Base-by-base conservation (phyloP, 2,329 filamentous ascomycete species). In the Alternaria arbusti region DNA sequence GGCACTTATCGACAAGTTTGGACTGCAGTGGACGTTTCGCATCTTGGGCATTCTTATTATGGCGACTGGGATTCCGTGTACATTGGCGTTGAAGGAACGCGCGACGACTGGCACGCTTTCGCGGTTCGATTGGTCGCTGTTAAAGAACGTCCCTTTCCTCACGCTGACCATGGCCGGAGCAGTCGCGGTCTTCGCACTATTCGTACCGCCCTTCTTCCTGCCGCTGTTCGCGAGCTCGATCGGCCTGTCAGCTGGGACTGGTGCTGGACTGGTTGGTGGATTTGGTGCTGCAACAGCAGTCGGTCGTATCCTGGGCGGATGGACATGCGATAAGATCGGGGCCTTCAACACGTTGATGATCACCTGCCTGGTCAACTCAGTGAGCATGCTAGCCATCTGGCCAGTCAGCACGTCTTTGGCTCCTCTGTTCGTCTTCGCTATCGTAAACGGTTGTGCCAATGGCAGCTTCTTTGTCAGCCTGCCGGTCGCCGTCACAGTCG, bases 351-450 rank as follows among this genome's bases (percentile, higher is more conserved):
- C 67, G 17, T 70, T 78, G n/a, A 61, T 76, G 40, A 63, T 75
- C 20, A 67, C 70, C 2, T 74, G 72, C 64, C 13, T 66, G 5
- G 50, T 77, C 17, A 75, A 76, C 23, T 71, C 72, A 1, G 57
- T 74, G 4, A 72, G 65, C 43, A 76, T 77, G 73, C 61, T 77
- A 17, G 72, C 72, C 7, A 76, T 77, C 6, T 77, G 73, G 74
- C 73, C 74, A 5, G 69, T 75, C 0, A 72, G 72, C 1, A 65
- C 64, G 30, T 66, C 71, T 0, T 43, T 75, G 10, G 70, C 61
- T 3, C 72, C 74, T 7, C 64, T 77, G 6, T 49, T 70, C 9
- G 40, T 69, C 11, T 76, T 77, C 47, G 69, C 73, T 9, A 63
- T 67, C 4, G 43, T 75, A 12, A 77, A 75, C 25, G 74, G 74